Evolutionary conservation across 1,139 yeast genomes (phyloP).

Genomic region (Pichia terricola): DNA sequence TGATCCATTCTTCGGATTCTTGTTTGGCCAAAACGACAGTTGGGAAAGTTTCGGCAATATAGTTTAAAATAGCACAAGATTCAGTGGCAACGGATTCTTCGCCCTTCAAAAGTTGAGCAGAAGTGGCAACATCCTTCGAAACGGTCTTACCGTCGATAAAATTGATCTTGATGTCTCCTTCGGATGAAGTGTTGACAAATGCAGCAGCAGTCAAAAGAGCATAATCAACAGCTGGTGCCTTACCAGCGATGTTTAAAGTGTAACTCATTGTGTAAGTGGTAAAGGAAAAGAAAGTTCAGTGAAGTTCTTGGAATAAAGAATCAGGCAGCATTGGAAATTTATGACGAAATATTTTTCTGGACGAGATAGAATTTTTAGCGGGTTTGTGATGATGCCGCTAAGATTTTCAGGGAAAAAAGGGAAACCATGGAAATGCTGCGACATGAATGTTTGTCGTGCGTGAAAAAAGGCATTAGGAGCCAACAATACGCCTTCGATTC

Average conservation of each 20-base stretch:
- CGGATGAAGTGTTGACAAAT: slow-evolving; percentile 48
- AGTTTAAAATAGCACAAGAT: slow-evolving; percentile 17
- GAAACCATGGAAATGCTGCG: no score
- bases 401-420: no score
- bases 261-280: no score
- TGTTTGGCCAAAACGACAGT: slow-evolving; percentile 26
- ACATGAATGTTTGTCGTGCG: no score
- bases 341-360: no score
- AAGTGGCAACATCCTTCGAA: slow-evolving; percentile 29
- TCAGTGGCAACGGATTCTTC: slow-evolving; percentile 26
- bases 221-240: slow-evolving; percentile 76
- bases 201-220: slow-evolving; percentile 74
- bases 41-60: slow-evolving; percentile 41
- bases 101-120: slow-evolving; percentile 35
- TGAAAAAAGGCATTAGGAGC: no score
- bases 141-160: slow-evolving; percentile 52
- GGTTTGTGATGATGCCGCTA: no score
- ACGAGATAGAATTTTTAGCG: no score
- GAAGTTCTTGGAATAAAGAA: no score
- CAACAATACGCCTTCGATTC: no score
- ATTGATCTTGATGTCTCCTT: slow-evolving; percentile 47
- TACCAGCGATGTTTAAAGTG: slow-evolving; percentile 64
- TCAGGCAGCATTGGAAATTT: no score
- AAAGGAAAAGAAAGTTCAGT: no score
- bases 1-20: slow-evolving; percentile 51